Evolutionary conservation across 192 early-diverging fungal genomes (phyloP).

Genomic region (Polychytrium aggregatum): DNA sequence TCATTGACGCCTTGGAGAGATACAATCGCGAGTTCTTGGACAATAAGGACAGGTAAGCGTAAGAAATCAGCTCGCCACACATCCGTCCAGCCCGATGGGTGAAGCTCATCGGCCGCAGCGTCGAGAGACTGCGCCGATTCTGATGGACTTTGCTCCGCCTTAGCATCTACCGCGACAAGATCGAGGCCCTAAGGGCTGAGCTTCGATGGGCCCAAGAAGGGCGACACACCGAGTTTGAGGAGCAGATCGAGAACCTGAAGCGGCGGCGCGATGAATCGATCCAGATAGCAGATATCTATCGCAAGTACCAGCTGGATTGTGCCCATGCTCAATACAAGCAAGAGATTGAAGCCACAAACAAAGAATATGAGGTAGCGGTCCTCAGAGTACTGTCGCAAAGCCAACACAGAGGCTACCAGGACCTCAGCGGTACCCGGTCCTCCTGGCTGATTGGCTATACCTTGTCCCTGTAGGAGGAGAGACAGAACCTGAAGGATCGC

Average conservation of each 20-base stretch:
- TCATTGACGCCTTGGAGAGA: no score
- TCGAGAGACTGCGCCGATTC: not conserved
- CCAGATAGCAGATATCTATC: slow-evolving; percentile 39
- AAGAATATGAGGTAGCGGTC: slow-evolving; percentile 49
- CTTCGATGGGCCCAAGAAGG: slow-evolving; percentile 6
- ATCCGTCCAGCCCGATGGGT: no score
- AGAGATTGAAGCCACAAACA: slow-evolving; percentile 48
- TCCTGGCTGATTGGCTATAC: not conserved
- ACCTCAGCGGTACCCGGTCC: not conserved
- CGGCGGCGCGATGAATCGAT: slow-evolving; percentile 44
- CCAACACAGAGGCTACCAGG: not conserved
- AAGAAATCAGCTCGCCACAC: no score
- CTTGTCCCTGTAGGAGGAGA: slow-evolving; percentile 11
- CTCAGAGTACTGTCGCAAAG: not conserved
- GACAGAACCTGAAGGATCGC: slow-evolving; percentile 57
- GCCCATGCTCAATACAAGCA: slow-evolving; percentile 50
- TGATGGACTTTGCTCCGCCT: not conserved
- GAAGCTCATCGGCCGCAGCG: no score
- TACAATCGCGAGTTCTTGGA: no score
- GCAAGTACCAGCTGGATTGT: slow-evolving; percentile 60
- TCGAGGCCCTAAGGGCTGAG: slow-evolving; percentile 23
- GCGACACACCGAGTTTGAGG: slow-evolving; percentile 52
- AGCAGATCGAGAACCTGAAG: slow-evolving; percentile 48
- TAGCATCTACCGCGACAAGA: slow-evolving; percentile 35
- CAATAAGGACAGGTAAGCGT: no score